A percentile compares a stretch with the other conserved stretches of the same genome.
Evolutionary conservation across 2,329 filamentous ascomycete genomes (phyloP).

Genomic region (Monosporascus sp.): DNA sequence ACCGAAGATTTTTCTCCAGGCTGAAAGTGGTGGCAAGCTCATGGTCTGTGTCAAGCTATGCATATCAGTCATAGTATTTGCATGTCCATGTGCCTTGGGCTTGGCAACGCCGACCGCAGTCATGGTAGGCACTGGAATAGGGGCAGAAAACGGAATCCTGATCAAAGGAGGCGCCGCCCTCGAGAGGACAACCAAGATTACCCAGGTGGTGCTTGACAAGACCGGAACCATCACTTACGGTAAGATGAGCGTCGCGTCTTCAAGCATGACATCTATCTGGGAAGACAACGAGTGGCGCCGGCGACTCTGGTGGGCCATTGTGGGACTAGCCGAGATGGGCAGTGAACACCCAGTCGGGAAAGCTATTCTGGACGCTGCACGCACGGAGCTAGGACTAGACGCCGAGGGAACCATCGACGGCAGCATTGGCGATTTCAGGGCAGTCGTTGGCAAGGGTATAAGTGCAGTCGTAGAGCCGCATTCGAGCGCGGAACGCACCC

Average conservation of each 20-base stretch:
- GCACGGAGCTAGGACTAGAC: constrained; percentile 66
- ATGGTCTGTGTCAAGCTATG: constrained; percentile 98
- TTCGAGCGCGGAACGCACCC: constrained; percentile 57
- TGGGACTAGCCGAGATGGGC: constrained; percentile 91
- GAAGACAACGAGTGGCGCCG: constrained; percentile 59
- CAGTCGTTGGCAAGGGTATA: constrained; percentile 78
- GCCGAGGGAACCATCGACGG: constrained; percentile 73
- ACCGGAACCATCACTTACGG: constrained; percentile 92
- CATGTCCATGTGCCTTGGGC: constrained; percentile 94
- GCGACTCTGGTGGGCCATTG: constrained; percentile 88
- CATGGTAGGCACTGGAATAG: constrained; percentile 98
- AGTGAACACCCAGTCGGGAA: constrained; percentile 96
- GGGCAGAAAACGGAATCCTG: constrained; percentile 92
- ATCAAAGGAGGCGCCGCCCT: constrained; percentile 93
- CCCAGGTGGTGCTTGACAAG: constrained; percentile 89
- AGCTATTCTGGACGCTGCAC: constrained; percentile 73
- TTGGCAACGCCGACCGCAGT: constrained; percentile 93
- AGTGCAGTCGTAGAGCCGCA: constrained; percentile 75
- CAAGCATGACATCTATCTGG: constrained; percentile 65
- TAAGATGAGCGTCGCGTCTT: constrained; percentile 85
- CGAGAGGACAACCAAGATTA: constrained; percentile 85
- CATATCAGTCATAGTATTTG: constrained; percentile 97
- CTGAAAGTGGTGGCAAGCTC: constrained; percentile 78
- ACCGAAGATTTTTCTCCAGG: constrained; percentile 80
- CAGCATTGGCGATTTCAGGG: constrained; percentile 77